Evolutionary conservation across 176 grass and related monocot genomes (phyloP), one percentile per base, ranked within the genome.

Genomic region (Dactylis glomerata): DNA sequence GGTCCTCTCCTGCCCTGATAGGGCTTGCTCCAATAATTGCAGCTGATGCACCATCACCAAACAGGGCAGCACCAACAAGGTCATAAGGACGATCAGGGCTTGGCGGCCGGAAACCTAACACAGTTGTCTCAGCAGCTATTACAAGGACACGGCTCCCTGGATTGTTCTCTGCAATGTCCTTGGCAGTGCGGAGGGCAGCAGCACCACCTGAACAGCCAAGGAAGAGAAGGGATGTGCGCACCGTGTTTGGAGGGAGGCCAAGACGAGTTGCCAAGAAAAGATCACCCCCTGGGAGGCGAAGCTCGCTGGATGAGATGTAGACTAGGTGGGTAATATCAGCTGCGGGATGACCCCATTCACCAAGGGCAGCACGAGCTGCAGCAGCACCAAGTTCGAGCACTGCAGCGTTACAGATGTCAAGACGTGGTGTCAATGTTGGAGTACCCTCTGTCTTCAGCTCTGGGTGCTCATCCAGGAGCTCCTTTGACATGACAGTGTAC

Each of bases 91-190:
- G 92, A 54, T 90, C 76, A 65, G 82, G 55, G 51, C 90, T 93
- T 13, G 95, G 95, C 26, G 95, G 95, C 3, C 95, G 80, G 82
- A 92, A 98, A 17, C 95, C 95, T 71, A 93, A 49, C 83, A 93
- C 82, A 47, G 95, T 98, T 30, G 95, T 98, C 87, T 98, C 95
- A 0, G 92, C 86, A 16, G 95, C 94, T 37, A 88, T 87, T 51
- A 98, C 52, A 67, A 95, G 88, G 31, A 95, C 87, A 41, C 92
- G 91, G 68, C 92, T 86, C 24, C 96, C 92, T 40, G 92, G 87
- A 52, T 93, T 98, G 87, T 95, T 98, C 85, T 93, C 95, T 22
- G 95, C 92, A 68, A 98, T 89, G 87, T 98, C 96, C 91, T 98
- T 98, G 80, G 96, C 96, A 6, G 92, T 87, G 42, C 93, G 87